Base-by-base conservation (phyloP, 139 green algal genomes). In the Micromonas pusilla region DNA sequence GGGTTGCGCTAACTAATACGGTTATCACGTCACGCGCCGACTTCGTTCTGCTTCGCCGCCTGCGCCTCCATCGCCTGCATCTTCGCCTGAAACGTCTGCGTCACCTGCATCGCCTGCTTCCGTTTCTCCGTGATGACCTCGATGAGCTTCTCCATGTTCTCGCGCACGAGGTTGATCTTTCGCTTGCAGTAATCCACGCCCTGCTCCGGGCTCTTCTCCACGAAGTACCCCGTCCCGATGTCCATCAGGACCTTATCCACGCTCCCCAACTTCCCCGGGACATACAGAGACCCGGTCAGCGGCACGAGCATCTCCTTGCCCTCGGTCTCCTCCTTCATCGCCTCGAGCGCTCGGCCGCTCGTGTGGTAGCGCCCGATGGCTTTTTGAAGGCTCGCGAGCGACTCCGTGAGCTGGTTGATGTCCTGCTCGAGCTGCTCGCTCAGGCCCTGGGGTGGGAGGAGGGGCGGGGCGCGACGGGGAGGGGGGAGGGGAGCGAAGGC, bases 221-320 rank as follows among this genome's bases (percentile, higher is more conserved):
- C 87, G 70, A 87, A 97, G 80, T 97, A 97, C 1, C 90, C 91
- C 5, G 93, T 97, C 26, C 93, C 93, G 23, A 97, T 84, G 75
- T 97, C 91, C 26, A 97, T 76, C 38, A 97, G 78, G n/a, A 97
- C 90, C 25, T 83, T 89, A 9, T 95, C 87, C 3, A 86, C 84
- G 13, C 81, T 82, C 21, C 83, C 88, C 26, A 97, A 63, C 38
- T 85, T 84, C 0, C 89, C 93, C 4, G 84, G 80, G 2, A 97
- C 92, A 74, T 97, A 97, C 38, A 97, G 68, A 1, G 90, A 94
- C 66, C 83, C 77, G 1, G 93, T 96, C n/a, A 97, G 83, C 5
- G 93, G 93, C 66, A 97, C 66, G 72, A 97, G 80, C 79, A 97
- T 86, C 0, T 54, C 57, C 32, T 68, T 36, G 83, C 86, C 86